Percentiles rank a stretch among this genome's conserved stretches.
Conservation (phyloP, 495 filamentous ascomycete genomes). For the Tuber borchii region DNA sequence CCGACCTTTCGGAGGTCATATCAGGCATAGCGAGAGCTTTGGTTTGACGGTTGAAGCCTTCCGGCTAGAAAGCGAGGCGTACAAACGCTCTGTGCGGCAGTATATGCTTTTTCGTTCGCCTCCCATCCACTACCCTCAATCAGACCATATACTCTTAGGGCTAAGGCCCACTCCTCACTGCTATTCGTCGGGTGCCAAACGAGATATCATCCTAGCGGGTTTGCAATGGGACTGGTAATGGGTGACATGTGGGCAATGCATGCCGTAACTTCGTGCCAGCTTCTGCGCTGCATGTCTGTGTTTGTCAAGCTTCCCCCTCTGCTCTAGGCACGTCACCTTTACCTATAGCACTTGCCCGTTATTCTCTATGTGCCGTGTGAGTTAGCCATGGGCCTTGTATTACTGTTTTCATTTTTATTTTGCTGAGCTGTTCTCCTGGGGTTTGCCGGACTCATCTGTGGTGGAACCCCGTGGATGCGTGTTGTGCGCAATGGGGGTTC, state of each 20-base stretch:
- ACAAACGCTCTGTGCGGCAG: background rate
- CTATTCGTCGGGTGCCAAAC: background rate
- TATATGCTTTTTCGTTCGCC: slow-evolving; percentile 2
- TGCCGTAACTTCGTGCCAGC: background rate
- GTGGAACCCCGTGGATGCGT: background rate
- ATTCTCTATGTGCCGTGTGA: background rate
- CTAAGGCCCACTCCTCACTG: background rate
- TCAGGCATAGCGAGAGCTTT: background rate
- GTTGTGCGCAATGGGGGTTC: background rate
- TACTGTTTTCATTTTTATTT: background rate
- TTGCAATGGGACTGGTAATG: background rate
- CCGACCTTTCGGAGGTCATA: background rate
- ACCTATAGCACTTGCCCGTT: background rate
- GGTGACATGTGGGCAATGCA: background rate
- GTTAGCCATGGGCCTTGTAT: background rate
- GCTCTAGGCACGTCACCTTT: background rate
- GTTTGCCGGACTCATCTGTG: background rate
- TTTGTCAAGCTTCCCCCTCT: background rate
- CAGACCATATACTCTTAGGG: background rate
- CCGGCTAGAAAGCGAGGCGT: background rate
- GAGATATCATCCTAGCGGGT: background rate
- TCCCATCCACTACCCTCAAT: background rate
- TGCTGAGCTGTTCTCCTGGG: background rate
- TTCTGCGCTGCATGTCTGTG: background rate
- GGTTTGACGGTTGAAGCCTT: background rate